Evolutionary conservation across 2,329 filamentous ascomycete species (phyloP).

Genomic region (Aspergillus sp.): DNA sequence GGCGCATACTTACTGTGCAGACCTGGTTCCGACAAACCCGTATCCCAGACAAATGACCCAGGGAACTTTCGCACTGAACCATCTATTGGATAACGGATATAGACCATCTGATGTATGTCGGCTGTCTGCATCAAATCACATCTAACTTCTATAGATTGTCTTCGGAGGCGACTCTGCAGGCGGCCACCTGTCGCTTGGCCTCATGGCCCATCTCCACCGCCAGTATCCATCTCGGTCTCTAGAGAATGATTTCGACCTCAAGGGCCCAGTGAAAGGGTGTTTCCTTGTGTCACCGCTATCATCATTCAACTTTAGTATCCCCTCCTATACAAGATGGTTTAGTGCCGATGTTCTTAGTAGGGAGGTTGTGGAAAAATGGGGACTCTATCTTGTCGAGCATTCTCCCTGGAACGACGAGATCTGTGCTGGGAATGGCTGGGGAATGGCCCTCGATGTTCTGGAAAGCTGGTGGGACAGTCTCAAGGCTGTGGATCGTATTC

Average conservation of each 20-base stretch:
- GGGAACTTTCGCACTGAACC: slow-evolving; percentile 15
- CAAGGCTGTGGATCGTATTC: slow-evolving; percentile 11
- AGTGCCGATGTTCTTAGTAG: slow-evolving; percentile 16
- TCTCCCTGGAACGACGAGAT: slow-evolving; percentile 24
- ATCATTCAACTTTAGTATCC: slow-evolving; percentile 15
- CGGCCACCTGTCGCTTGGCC: slow-evolving; percentile 19
- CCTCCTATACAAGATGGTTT: slow-evolving; percentile 11
- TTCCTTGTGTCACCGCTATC: slow-evolving; percentile 22
- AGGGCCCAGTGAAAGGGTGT: slow-evolving; percentile 6
- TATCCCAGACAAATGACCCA: slow-evolving; percentile 24
- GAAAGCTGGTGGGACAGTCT: slow-evolving; percentile 21
- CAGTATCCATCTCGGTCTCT: background rate
- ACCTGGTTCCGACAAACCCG: slow-evolving; percentile 15
- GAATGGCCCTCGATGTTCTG: slow-evolving; percentile 24
- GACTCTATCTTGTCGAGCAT: slow-evolving; percentile 11
- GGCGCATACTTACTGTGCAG: slow-evolving; percentile 1
- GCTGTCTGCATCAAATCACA: no score
- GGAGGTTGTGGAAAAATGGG: slow-evolving; percentile 14
- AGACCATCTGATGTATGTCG: slow-evolving; percentile 10
- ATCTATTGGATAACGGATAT: slow-evolving; percentile 18
- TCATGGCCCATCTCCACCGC: slow-evolving; percentile 6
- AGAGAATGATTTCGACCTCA: background rate
- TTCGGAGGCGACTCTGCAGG: slow-evolving; percentile 26
- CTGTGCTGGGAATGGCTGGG: slow-evolving; percentile 18
- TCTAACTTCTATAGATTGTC: slow-evolving; percentile 17